Conservation (phyloP, 495 filamentous ascomycete species). For the Aspergillus conjunctus region DNA sequence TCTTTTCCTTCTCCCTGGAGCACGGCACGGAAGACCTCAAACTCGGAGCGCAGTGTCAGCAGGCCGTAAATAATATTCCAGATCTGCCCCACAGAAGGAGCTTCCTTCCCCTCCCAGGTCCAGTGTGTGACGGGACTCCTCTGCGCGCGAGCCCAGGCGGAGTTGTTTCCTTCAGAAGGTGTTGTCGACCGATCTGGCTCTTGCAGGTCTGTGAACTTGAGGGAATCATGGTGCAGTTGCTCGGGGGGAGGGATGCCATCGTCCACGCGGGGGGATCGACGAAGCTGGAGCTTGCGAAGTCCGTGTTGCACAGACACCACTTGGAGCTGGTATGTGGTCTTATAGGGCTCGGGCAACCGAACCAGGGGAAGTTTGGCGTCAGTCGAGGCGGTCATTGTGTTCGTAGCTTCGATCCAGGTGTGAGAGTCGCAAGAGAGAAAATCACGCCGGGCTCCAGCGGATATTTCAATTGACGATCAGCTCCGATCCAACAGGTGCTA, state of each 20-base stretch:
- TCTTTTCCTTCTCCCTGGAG: conserved; percentile 23
- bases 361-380: conserved; percentile 23
- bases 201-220: conserved; percentile 26
- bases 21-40: conserved; percentile 25
- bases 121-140: conserved; percentile 33
- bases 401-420: no score
- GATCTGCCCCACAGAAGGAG: conserved; percentile 54
- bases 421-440: no score
- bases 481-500: no score
- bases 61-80: conserved; percentile 60
- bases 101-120: conserved; percentile 31
- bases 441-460: no score
- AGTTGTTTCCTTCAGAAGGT: conserved; percentile 36
- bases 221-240: conserved; percentile 28
- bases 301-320: conserved; percentile 23
- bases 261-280: conserved; percentile 21
- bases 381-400: conserved; percentile 5
- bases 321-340: conserved; percentile 26
- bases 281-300: conserved; percentile 25
- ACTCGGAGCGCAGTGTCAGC: conserved; percentile 25
- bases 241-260: conserved; percentile 29
- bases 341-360: conserved; percentile 30
- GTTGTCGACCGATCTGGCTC: conserved; percentile 19
- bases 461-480: no score
- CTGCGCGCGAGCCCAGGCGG: conserved; percentile 41